Percentiles rank a stretch among this genome's conserved stretches.
Conservation (phyloP, 345 rosid genomes). For the Syzygium grande region DNA sequence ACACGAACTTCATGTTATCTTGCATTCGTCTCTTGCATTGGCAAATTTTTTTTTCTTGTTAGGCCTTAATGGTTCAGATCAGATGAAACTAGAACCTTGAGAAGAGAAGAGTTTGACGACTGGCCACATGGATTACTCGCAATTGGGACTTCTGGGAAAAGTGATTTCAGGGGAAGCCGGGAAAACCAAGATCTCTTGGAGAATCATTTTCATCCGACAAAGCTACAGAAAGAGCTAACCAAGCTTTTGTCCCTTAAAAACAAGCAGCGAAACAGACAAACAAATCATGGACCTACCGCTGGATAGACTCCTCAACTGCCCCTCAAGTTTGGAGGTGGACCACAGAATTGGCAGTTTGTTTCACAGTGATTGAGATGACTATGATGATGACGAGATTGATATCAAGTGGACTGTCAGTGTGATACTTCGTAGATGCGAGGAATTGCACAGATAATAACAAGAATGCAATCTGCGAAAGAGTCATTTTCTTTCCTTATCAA, state of each 20-base stretch:
- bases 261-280: slow-evolving; percentile 35
- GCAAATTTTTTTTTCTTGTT: background rate
- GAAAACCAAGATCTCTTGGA: slow-evolving; percentile 24
- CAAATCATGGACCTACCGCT: slow-evolving; percentile 53
- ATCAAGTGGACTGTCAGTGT: slow-evolving; percentile 69
- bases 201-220: slow-evolving; percentile 28
- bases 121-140: slow-evolving; percentile 78
- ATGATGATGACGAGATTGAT: slow-evolving; percentile 39
- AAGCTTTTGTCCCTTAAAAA: slow-evolving; percentile 47
- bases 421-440: slow-evolving; percentile 67
- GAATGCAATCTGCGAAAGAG: slow-evolving; percentile 37
- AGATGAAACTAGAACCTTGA: slow-evolving; percentile 41
- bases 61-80: slow-evolving; percentile 10
- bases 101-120: slow-evolving; percentile 58
- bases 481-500: slow-evolving; percentile 62
- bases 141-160: slow-evolving; percentile 77
- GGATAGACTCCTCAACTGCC: slow-evolving; percentile 85
- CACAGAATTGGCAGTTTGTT: slow-evolving; percentile 50
- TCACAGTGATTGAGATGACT: slow-evolving; percentile 23
- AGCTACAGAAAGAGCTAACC: slow-evolving; percentile 63
- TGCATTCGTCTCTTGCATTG: background rate
- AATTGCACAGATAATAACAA: slow-evolving; percentile 43
- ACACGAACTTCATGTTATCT: background rate
- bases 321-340: slow-evolving; percentile 81
- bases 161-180: slow-evolving; percentile 12